phyloP scores from a whole-genome alignment of 495 filamentous ascomycete species.

The Apodospora peruviana region DNA sequence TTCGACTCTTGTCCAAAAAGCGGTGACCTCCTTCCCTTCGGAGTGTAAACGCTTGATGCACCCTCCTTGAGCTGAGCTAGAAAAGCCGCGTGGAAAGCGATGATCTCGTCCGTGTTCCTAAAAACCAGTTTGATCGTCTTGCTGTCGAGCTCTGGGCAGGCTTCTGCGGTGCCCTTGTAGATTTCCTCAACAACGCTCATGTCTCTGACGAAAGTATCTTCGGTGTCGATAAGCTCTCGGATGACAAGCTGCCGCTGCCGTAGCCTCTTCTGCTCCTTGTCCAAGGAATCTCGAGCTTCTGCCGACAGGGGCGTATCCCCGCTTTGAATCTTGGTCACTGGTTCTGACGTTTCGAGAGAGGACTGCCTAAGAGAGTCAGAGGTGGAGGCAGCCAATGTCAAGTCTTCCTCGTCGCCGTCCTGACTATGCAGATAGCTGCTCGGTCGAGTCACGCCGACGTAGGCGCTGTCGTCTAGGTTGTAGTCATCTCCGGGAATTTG shows the following conservation, averaged over 20 bases:
- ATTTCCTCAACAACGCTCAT: slow-evolving; percentile 96
- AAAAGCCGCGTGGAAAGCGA: slow-evolving; percentile 73
- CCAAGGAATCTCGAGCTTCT: slow-evolving; percentile 20
- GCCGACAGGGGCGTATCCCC: slow-evolving; percentile 16
- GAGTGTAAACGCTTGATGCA: slow-evolving; percentile 64
- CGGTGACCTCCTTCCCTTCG: slow-evolving; percentile 40
- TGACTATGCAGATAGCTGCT: slow-evolving; percentile 34
- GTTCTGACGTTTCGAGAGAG: slow-evolving; percentile 29
- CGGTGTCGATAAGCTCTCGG: slow-evolving; percentile 87
- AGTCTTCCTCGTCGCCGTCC: slow-evolving; percentile 28
- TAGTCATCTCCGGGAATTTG: slow-evolving; percentile 16
- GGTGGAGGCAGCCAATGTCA: slow-evolving; percentile 20
- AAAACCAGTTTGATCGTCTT: slow-evolving; percentile 87
- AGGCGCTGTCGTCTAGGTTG: slow-evolving; percentile 25
- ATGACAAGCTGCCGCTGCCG: slow-evolving; percentile 70
- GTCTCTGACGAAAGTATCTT: slow-evolving; percentile 78
- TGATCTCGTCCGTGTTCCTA: slow-evolving; percentile 81
- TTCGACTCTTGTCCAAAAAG: slow-evolving; percentile 23
- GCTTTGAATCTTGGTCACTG: slow-evolving; percentile 8
- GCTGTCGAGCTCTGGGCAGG: slow-evolving; percentile 68
- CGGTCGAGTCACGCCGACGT: slow-evolving; percentile 36
- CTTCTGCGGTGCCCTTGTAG: slow-evolving; percentile 89
- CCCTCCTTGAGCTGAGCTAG: slow-evolving; percentile 72
- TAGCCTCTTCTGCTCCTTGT: slow-evolving; percentile 41
- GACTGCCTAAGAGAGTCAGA: slow-evolving; percentile 29